Evolutionary conservation across 176 grass and related monocot species (phyloP).

Genomic region (sorghum (Sorghum bicolor)): Sorghum_bicolor_NCBIv3 NC_012879.2:8519501-8520000

Average conservation of each 20-base stretch:
- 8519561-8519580: slow-evolving; percentile 44
- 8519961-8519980: too few relatives aligned
- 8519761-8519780: not conserved
- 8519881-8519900: too few relatives aligned
- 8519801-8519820: too few relatives aligned
- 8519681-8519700: not conserved
- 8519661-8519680: not conserved
- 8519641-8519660: not conserved
- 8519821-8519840: too few relatives aligned
- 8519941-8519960: too few relatives aligned
- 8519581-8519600: slow-evolving; percentile 30
- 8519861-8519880: too few relatives aligned
- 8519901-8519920: too few relatives aligned
- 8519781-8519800: not conserved
- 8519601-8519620: not conserved
- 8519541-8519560: slow-evolving; percentile 8
- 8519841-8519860: too few relatives aligned
- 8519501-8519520: slow-evolving; percentile 1
- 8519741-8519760: too few relatives aligned
- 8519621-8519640: not conserved
- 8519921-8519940: too few relatives aligned
- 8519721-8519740: too few relatives aligned
- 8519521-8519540: not conserved
- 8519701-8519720: not conserved
- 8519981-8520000: too few relatives aligned